Conservation (phyloP, 225 moss, liverwort and hornwort genomes). For the Sphagnum contortum region DNA sequence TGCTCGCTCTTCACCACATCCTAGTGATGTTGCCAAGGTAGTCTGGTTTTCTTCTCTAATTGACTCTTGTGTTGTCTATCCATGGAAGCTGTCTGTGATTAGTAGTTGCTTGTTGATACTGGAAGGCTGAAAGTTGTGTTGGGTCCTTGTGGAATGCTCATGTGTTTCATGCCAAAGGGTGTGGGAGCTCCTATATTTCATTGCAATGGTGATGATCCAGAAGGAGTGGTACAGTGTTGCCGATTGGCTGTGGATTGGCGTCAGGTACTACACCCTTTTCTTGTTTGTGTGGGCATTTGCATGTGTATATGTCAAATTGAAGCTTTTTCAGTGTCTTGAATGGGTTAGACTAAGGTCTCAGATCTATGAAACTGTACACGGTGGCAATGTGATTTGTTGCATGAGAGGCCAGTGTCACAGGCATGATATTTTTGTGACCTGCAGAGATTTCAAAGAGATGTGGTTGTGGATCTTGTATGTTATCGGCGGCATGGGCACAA, state of each 20-base stretch:
- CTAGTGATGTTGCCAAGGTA: slow-evolving; percentile 67
- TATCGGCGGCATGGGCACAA: slow-evolving; percentile 57
- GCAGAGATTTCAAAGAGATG: slow-evolving; percentile 55
- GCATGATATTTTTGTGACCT: not conserved
- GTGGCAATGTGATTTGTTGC: no score
- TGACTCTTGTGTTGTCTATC: no score
- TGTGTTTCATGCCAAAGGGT: slow-evolving; percentile 14
- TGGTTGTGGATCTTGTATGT: slow-evolving; percentile 60
- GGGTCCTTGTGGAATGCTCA: no score
- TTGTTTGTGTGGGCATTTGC: no score
- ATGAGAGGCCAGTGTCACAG: no score
- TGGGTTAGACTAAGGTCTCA: no score
- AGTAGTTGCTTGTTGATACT: no score
- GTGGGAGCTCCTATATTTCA: slow-evolving; percentile 63
- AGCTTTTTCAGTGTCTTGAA: no score
- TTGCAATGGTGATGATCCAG: slow-evolving; percentile 62
- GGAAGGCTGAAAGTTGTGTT: slow-evolving; percentile 1
- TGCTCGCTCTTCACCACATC: slow-evolving; percentile 55
- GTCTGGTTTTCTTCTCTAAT: not conserved
- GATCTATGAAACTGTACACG: no score
- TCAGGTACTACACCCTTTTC: slow-evolving; percentile 18
- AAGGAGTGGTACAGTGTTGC: slow-evolving; percentile 54
- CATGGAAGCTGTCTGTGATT: no score
- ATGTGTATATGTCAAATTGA: no score
- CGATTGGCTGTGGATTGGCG: slow-evolving; percentile 59